Base-by-base conservation (phyloP, 768 basidiomycete species). In the Terana coerulea region DNA sequence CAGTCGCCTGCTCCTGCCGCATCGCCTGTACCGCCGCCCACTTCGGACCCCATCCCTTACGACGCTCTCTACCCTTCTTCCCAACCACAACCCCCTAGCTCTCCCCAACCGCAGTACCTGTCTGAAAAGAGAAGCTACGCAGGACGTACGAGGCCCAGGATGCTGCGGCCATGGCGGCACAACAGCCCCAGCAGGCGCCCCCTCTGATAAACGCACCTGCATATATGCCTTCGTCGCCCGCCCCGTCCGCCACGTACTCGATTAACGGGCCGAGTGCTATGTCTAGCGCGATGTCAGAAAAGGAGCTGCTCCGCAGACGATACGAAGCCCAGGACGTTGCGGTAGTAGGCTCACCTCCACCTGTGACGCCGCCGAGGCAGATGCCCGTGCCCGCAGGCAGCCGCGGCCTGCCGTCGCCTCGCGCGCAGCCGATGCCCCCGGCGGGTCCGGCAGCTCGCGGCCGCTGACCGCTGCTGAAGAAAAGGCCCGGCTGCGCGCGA, bases 381-480 rank as follows among this genome's bases (percentile, higher is more conserved):
- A n/a, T n/a, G n/a, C 45, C 19, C 45, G 29, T 58, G 15, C 44
- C 41, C 31, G 70, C 68, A 12, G 53, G 63, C 1, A 24, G 54
- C 14, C 68, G 69, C 2, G 64, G 66, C 4, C 58, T 61, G 2
- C 67, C 66, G 14, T 58, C 60, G 3, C 64, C 65, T 2, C 60
- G 64, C 15, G 61, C 64, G 14, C 66, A 67, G 9, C 68, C 67
- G 5, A 67, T 69, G 17, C 59, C 62, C 1, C 64, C 63, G 21
- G 59, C 47, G 11, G 36, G 47, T 10, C 50, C 31, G 57, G 61
- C 31, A 59, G 65, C 6, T 55, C 55, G 22, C 64, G 58, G 17
- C 68, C 70, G 17, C 67, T 90, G 46, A 83, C 84, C 1, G 89
- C 90, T 2, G 82, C 80, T 0, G 88, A 91, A 59, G 90, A 92